These are phyloP conservation scores for Plasmodium yoelii DNA, from an alignment of 169 alveolate genomes.

Conservation along the genomic window DNA sequence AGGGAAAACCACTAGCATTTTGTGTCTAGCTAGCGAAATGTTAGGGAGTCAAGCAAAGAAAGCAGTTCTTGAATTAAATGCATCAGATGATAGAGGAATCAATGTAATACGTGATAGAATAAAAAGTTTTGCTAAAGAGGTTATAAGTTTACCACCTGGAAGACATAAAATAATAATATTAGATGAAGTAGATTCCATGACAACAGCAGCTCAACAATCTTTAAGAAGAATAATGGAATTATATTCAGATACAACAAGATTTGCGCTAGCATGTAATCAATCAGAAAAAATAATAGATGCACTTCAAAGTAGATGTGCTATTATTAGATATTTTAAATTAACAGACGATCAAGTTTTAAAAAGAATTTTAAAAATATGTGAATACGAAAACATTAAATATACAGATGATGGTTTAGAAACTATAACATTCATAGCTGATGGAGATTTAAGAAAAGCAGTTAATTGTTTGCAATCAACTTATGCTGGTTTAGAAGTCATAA, in stretches of 20 bases:
- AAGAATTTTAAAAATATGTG: slow-evolving; percentile 91
- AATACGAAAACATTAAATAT: slow-evolving; percentile 84
- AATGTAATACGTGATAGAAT: slow-evolving; percentile 98
- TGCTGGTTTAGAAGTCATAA: slow-evolving; percentile 95
- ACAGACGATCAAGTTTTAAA: slow-evolving; percentile 93
- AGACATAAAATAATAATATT: slow-evolving; percentile 97
- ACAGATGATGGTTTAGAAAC: slow-evolving; percentile 96
- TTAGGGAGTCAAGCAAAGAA: slow-evolving; percentile 90
- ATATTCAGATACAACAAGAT: slow-evolving; percentile 97
- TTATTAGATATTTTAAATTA: slow-evolving; percentile 96
- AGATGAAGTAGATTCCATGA: slow-evolving; percentile 99
- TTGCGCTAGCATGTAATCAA: slow-evolving; percentile 99
- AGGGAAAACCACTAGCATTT: slow-evolving; percentile 99
- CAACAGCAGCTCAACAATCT: slow-evolving; percentile 99
- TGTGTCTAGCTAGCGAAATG: slow-evolving; percentile 97
- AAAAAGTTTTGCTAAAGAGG: slow-evolving; percentile 96
- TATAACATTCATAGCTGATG: slow-evolving; percentile 96
- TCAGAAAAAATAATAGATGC: slow-evolving; percentile 99
- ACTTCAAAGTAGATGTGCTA: slow-evolving; percentile 98
- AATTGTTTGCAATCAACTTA: slow-evolving; percentile 97
- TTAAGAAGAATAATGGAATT: slow-evolving; percentile 98
- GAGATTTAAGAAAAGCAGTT: slow-evolving; percentile 95
- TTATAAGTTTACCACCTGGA: slow-evolving; percentile 94
- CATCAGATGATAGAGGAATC: slow-evolving; percentile 99
- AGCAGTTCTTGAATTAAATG: slow-evolving; percentile 98